Conservation (phyloP, 2,329 filamentous ascomycete species). For the Biscogniauxia mediterranea region DNA sequence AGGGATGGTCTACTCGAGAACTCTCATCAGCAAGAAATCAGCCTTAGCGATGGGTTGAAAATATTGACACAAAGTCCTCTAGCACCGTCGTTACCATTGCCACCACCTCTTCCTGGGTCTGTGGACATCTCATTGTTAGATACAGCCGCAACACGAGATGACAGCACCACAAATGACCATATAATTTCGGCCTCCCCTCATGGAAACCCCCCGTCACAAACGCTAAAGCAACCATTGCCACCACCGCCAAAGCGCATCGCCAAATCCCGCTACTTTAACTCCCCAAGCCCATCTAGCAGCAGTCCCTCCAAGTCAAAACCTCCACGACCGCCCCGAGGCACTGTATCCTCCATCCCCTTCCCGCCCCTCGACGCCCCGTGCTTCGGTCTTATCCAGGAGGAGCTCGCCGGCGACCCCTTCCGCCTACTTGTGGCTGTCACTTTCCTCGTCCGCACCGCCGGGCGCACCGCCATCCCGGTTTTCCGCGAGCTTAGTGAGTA, state of each 20-base stretch:
- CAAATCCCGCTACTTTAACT: slow-evolving; percentile 36
- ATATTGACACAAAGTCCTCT: background rate
- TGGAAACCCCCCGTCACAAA: background rate
- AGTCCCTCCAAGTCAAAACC: slow-evolving; percentile 20
- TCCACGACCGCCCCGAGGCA: slow-evolving; percentile 40
- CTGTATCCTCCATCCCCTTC: slow-evolving; percentile 59
- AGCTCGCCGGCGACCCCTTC: slow-evolving; percentile 72
- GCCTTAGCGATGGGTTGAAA: background rate
- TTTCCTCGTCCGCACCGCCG: slow-evolving; percentile 80
- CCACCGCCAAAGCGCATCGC: slow-evolving; percentile 21
- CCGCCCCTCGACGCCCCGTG: slow-evolving; percentile 59
- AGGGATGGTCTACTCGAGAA: slow-evolving; percentile 6
- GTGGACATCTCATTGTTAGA: background rate
- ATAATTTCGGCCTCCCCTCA: background rate
- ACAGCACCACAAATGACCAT: background rate
- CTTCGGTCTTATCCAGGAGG: slow-evolving; percentile 85
- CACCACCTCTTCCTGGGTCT: background rate
- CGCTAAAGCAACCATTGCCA: slow-evolving; percentile 13
- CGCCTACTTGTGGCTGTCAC: slow-evolving; percentile 78
- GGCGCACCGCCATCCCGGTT: slow-evolving; percentile 70
- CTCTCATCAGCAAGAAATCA: background rate
- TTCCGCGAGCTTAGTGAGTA: slow-evolving; percentile 48
- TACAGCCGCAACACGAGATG: background rate
- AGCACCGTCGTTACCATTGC: background rate
- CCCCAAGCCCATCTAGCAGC: background rate